Base-by-base conservation (phyloP, 2,329 filamentous ascomycete species). In the Talaromyces atroroseus region DNA sequence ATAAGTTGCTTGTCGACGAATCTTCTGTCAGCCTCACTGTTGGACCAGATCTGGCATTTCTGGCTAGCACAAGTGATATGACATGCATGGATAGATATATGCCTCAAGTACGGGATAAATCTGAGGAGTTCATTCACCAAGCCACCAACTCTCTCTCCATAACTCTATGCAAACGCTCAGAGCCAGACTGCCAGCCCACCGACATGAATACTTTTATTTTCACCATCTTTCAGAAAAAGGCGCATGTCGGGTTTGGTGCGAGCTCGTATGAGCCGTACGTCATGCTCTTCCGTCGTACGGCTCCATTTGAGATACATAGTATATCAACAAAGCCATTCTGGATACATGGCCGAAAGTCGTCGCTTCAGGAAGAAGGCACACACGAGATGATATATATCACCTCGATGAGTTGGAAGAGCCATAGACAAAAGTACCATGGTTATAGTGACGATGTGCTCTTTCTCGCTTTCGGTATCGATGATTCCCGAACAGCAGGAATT, bases 311-410 rank as follows among this genome's bases (percentile, higher is more conserved):
- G 24, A 60, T 83, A 0, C 71, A 81, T 53, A 79, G 71, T 1
- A 73, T 84, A 21, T 79, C 79, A 0, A 62, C 64, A 14, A 73
- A 73, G 59, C 81, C 82, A 2, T 58, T 83, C 0, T 85, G 82
- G 82, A 80, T 84, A 32, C 69, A 77, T 46, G 82, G 82, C 0
- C 72, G 82, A 7, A 52, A 18, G 23, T 7, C 24, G 63, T 29
- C 23, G 24, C 16, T 68, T 26, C 24, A 26, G 24, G 50, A 62
- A 62, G 0, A 66, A 70, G 21, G 65, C 58, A 16, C 64, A 59
- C 12, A 75, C 0, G 79, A 83, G 61, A 82, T 84, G 80, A 68
- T 85, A 26, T 85, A 83, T 58, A 70, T 84, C 0, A 84, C 80
- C 0, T 80, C 76, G 0, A 77, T 83, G 29, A 80, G 74, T 58